These are phyloP conservation scores for Narthecium ossifragum DNA, from an alignment of 106 monocot species.

Conservation along the genomic window DNA sequence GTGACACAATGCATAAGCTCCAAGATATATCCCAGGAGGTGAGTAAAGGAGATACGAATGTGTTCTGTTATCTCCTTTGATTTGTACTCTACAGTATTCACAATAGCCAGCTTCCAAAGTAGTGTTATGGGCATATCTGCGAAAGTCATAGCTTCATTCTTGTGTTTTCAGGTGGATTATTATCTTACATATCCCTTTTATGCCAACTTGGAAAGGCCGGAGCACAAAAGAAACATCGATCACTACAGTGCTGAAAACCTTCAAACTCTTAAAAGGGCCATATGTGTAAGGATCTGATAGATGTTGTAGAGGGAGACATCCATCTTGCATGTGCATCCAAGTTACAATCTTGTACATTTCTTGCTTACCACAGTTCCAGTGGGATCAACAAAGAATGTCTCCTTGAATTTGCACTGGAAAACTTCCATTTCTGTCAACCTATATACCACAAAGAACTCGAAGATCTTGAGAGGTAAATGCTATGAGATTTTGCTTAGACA, in stretches of 20 bases:
- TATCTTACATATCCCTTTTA: constrained; percentile 57
- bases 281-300: constrained; percentile 35
- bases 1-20: neutral
- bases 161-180: constrained; percentile 58
- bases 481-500: too few species aligned
- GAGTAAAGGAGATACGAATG: too few species aligned
- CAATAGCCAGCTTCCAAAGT: too few species aligned
- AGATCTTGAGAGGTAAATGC: constrained; percentile 57
- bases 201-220: constrained; percentile 62
- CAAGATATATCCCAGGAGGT: constrained; percentile 26
- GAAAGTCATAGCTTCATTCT: too few species aligned
- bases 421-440: constrained; percentile 54
- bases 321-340: neutral
- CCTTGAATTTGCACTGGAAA: constrained; percentile 44
- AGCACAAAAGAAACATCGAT: constrained; percentile 83
- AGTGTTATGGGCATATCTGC: too few species aligned
- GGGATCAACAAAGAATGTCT: constrained; percentile 28
- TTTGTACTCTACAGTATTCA: too few species aligned
- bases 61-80: too few species aligned
- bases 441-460: constrained; percentile 57
- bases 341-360: too few species aligned
- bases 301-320: neutral
- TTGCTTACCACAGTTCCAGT: constrained; percentile 15
- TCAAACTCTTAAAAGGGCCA: constrained; percentile 29
- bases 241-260: constrained; percentile 17